Evolutionary conservation across 495 filamentous ascomycete genomes (phyloP), one percentile per base, ranked within the genome.

Genomic region (Aspergillus baeticus): DNA sequence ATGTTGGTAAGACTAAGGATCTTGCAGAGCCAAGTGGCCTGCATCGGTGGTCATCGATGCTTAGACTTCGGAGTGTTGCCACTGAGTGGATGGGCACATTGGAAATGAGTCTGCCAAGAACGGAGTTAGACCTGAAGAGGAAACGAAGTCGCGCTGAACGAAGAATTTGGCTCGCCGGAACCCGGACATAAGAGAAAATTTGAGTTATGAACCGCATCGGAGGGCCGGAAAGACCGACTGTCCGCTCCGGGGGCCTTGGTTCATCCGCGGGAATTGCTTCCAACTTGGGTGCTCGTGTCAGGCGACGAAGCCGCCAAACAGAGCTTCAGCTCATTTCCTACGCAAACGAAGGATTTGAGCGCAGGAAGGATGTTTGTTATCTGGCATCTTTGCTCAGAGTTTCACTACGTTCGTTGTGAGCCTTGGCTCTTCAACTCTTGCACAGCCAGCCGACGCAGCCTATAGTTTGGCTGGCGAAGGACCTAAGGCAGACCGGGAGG

Each of bases 191-290:
- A 42, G 36, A 33, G 39, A 29, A 22, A 29, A 13, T 18, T 39
- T 51, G 22, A 55, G 20, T 41, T 48, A 47, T 50, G 54, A 39
- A 57, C 15, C 37, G n/a, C 36, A 50, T 41, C 54, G 54, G 54
- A 20, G 13, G 21, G 45, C 50, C 54, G 45, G 54, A 8, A 23
- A 23, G 21, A 43, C 54, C 54, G 54, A 26, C 35, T 10, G 23
- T 23, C 35, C 45, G 22, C 37, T 33, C n/a, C 17, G 20, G 13
- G 2, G 5, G 33, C 22, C 23, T 17, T 31, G n/a, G 23, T 33
- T 13, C 10, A 17, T 33, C 22, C 35, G 22, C 14, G 42, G 42
- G 42, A 31, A 45, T 45, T 26, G 42, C 42, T 14, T n/a, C 42
- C 17, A n/a, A 26, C 11, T 45, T 14, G 26, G 21, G 21, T n/a